Base-by-base conservation (phyloP, 768 basidiomycete genomes). In the Collybia sordida region DNA sequence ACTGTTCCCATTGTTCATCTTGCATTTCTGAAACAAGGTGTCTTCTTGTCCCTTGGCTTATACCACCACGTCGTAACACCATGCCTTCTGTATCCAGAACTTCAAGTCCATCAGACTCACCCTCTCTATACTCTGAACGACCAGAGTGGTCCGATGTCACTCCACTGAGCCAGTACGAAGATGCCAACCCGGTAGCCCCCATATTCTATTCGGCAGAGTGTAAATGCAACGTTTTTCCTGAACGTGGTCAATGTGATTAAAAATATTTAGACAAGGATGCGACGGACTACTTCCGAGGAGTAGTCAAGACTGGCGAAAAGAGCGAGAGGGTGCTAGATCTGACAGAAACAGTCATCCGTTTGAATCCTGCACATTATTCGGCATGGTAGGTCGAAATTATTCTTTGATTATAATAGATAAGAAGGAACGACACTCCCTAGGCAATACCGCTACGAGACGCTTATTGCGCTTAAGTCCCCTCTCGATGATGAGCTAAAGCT, bases 361-460 rank as follows among this genome's bases (percentile, higher is more conserved):
- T 88, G 68, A 99, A 99, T 64, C 95, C 97, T 4, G 93, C 92
- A 1, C 97, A 98, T 64, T 99, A 98, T 63, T 89, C 94, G 44
- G 93, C 95, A 57, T 99, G 97, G 96, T 94, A 64, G 51, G 85
- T 63, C 19, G 7, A 42, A 22, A 43, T 23, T 11, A 43, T 42
- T 34, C 17, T 24, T 42, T n/a, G 40, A 40, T 41, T 23, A 34
- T 19, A 7, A 28, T 45, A 1, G 6, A 12, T 31, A 31, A 18
- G 28, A 39, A 6, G 43, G 19, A 39, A 27, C 24, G 52, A 31
- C 38, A 43, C 24, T 43, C 25, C 25, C n/a, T 64, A 97, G 95
- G 95, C 94, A 97, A 72, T 98, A 94, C 68, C 86, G 96, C 39
- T 93, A 94, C 67, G 82, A 88, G 61, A 95, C 93, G 1, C 79